Percentiles rank a stretch among this genome's conserved stretches.
Evolutionary conservation across 805 yeast genomes (phyloP).

Genomic region (Sungouiella blattae): DNA sequence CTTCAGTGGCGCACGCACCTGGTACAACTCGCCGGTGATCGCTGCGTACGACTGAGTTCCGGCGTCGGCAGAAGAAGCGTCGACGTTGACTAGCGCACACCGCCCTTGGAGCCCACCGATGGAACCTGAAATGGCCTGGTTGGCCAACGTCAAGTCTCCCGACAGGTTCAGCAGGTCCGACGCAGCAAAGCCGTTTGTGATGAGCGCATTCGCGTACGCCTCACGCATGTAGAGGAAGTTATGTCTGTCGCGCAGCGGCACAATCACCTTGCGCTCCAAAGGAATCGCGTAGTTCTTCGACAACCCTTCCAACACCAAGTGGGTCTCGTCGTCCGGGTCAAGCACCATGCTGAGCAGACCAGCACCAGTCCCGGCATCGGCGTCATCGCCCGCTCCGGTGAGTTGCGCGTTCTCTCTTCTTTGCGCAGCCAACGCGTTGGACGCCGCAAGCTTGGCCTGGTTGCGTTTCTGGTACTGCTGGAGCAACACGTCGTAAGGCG

Average conservation of each 20-base stretch:
- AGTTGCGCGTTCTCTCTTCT: conserved; percentile 62
- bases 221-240: conserved; percentile 85
- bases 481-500: conserved; percentile 83
- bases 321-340: conserved; percentile 91
- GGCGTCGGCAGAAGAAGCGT: conserved; percentile 20
- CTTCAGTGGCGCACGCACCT: conserved; percentile 45
- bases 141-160: conserved; percentile 40
- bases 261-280: conserved; percentile 66
- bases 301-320: conserved; percentile 86
- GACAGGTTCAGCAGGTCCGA: conserved; percentile 29
- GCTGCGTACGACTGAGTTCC: conserved; percentile 47
- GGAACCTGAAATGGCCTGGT: conserved; percentile 45
- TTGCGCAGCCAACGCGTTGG: conserved; percentile 75
- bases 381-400: conserved; percentile 22
- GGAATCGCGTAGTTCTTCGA: conserved; percentile 79
- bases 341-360: conserved; percentile 44
- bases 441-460: conserved; percentile 85
- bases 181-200: conserved; percentile 56
- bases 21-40: conserved; percentile 54
- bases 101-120: conserved; percentile 81
- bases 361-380: conserved; percentile 24
- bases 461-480: conserved; percentile 90
- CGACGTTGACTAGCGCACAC: conserved; percentile 71
- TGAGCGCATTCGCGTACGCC: conserved; percentile 83
- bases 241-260: conserved; percentile 69